These are phyloP conservation scores for Dipodascus albidus DNA, from an alignment of 805 yeast species.

Conservation along the genomic window DNA sequence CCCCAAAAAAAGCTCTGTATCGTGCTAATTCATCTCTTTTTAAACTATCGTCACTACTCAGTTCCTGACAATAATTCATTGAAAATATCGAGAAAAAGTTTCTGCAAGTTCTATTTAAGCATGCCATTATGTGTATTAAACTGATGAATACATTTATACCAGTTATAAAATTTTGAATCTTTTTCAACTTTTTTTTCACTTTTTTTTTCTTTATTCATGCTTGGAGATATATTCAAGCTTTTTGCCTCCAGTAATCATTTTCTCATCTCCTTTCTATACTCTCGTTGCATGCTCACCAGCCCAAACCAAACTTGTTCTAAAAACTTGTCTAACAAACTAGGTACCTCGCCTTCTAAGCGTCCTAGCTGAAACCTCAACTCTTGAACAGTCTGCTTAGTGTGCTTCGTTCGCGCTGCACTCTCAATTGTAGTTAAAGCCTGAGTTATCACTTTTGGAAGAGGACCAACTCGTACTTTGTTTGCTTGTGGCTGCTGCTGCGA, in stretches of 20 bases:
- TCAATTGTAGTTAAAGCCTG: neutral
- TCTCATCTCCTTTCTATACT: neutral
- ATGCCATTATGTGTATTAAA: too few relatives aligned
- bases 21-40: too few relatives aligned
- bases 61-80: too few relatives aligned
- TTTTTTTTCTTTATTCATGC: neutral
- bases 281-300: neutral
- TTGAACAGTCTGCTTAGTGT: neutral
- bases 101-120: neutral
- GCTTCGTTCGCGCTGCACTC: neutral
- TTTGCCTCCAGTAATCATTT: too few relatives aligned
- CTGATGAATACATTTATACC: neutral
- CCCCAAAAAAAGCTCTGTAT: too few relatives aligned
- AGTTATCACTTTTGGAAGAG: neutral
- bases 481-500: neutral
- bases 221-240: neutral
- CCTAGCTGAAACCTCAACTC: neutral
- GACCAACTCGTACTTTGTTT: neutral
- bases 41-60: too few relatives aligned
- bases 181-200: neutral
- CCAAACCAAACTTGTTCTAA: neutral
- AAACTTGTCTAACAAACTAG: neutral
- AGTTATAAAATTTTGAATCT: neutral
- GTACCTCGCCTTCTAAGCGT: neutral
- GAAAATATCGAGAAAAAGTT: too few relatives aligned